Base-by-base conservation (phyloP, 1,284 basidiomycete species). In the Moesziomyces sp. region DNA sequence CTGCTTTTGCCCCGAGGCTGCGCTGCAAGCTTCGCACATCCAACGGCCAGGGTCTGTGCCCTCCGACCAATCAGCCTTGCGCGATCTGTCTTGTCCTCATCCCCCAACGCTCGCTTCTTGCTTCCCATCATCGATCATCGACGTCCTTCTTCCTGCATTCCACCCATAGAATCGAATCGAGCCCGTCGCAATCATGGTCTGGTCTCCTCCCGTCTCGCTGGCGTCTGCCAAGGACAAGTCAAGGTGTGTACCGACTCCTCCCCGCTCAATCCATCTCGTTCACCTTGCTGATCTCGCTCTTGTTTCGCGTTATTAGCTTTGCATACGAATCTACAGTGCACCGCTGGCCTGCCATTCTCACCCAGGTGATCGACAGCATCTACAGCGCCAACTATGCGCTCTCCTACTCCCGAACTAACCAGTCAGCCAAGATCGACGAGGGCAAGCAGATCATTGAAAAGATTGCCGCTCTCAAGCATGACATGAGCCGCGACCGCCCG, bases 291-390 rank as follows among this genome's bases (percentile, higher is more conserved):
- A 19, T 26, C 40, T 28, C 19, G 26, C 28, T 35, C 26, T 26
- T 40, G 40, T 52, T 18, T 21, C 40, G 28, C 35, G 10, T 14
- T n/a, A 3, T 43, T 14, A 69, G 79, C 86, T 84, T 82, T 60
- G 91, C 89, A 52, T 90, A 88, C 66, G 87, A 88, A 49, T 89
- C 89, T 3, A 87, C 89, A 9, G 76, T 87, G 54, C 87, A 87
- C 83, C 87, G 93, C 61, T 98, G 96, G 96, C 96, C 96, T 0
- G 88, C 92, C 34, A 97, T 96, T 75, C 86, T 94, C 50, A 93
- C 93, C 7, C 88, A 88, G 60, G 87, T 93, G 59, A 90, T 94
- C 73, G 91, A 93, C 81, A 88, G 89, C 49, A 85, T 94, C 46
- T 88, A 90, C 77, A 88, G 87, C 51, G 73, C 82, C 54, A 82